Base-by-base conservation (phyloP, 1,284 basidiomycete species). In the Grifola frondosa region DNA sequence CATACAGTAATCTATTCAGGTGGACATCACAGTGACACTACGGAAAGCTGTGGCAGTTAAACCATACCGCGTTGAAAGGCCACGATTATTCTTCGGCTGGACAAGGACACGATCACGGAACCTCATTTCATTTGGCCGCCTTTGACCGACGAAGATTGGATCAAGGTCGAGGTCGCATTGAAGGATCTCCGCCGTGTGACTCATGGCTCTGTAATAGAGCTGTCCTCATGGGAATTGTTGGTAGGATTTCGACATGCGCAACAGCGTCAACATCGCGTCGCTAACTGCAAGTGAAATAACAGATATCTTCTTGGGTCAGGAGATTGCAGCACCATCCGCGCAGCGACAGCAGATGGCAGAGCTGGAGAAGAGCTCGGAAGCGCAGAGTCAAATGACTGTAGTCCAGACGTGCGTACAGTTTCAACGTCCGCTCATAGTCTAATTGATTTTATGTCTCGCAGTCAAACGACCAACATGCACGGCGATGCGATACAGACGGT, bases 331-430 rank as follows among this genome's bases (percentile, higher is more conserved):
- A 5, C 88, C 88, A 0, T 90, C 84, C 13, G 84, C 87, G 4
- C 96, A 99, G 65, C 86, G 96, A 40, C 96, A 98, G 67, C 95
- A 98, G 70, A 97, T 97, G 94, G 96, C 95, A 12, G 96, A 98
- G 67, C 74, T 99, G 44, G 96, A 99, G 65, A 97, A 98, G 76
- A 86, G 86, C 49, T 83, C 90, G n/a, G 93, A 96, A 64, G 93
- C 94, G 0, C 89, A 93, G 50, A 80, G 83, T 46, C 96, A 98
- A 67, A 88, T 98, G 52, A 99, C 96, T 5, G 95, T 96, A 17
- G 75, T 97, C 25, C 93, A 97, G 69, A 97, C 94, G 69, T 80
- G 59, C 17, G 9, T 36, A 24, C 17, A 25, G 30, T 42, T 32
- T 21, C 16, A 33, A 6, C 16, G 30, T n/a, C n/a, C n/a, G n/a